A percentile compares a stretch with the other conserved stretches of the same genome.
Evolutionary conservation across 352 stramenopile species (phyloP).

Genomic region (Saprolegnia parasitica): DNA sequence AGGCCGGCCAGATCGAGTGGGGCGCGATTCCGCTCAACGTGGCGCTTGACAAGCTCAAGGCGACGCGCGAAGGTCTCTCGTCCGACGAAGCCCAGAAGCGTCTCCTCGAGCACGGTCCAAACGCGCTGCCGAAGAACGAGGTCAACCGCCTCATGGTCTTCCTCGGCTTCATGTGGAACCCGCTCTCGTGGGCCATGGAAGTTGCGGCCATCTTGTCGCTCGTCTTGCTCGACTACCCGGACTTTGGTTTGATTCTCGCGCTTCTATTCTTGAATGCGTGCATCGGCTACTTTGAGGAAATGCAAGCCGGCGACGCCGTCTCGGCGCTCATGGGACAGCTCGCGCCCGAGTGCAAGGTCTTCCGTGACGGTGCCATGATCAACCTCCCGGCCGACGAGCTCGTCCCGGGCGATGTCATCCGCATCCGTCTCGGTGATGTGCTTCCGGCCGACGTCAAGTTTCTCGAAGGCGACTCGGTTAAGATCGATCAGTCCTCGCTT

Average conservation of each 20-base stretch:
- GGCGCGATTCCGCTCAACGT: constrained; percentile 25
- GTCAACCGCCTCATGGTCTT: constrained; percentile 28
- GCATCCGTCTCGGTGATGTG: constrained; percentile 49
- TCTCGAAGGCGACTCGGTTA: constrained; percentile 41
- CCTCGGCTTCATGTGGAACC: constrained; percentile 33
- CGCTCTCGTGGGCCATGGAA: constrained; percentile 32
- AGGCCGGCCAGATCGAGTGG: constrained; percentile 57
- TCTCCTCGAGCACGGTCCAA: constrained; percentile 29
- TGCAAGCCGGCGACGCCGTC: constrained; percentile 50
- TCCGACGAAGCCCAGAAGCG: constrained; percentile 27
- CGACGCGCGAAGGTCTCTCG: constrained; percentile 27
- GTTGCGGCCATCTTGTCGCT: constrained; percentile 31
- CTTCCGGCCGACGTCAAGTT: constrained; percentile 50
- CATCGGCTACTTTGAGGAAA: constrained; percentile 37
- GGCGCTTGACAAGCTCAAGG: constrained; percentile 30
- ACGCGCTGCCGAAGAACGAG: constrained; percentile 30
- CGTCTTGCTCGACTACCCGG: constrained; percentile 30
- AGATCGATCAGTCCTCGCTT: constrained; percentile 60
- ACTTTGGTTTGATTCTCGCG: constrained; percentile 30
- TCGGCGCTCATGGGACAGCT: constrained; percentile 51
- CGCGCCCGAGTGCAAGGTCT: constrained; percentile 37
- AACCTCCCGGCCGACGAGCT: constrained; percentile 47
- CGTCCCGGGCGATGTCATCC: constrained; percentile 48
- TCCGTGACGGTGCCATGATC: constrained; percentile 44
- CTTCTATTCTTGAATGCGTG: constrained; percentile 30